Base-by-base conservation (phyloP, 148 eudicot species). In the Polygonum aviculare region DNA sequence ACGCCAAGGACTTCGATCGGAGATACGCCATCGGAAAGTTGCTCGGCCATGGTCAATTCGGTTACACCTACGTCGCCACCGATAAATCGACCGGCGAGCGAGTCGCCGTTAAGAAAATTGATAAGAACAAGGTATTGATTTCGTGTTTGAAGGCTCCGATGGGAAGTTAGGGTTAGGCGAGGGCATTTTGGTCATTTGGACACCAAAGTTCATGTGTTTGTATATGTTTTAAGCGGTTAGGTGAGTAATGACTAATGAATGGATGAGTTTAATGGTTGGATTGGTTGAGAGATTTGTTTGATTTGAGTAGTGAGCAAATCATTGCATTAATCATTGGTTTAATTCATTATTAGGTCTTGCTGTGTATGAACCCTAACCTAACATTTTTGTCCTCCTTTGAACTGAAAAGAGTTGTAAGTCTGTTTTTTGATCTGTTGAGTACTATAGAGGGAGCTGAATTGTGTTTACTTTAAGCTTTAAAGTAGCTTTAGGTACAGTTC, bases 41-140 rank as follows among this genome's bases (percentile, higher is more conserved):
- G 81, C 87, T 94, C 81, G 98, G 98, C 10, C 98, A 92, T 82
- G 98, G 98, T 1, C 98, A 94, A 84, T 92, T 94, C 89, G 98
- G 98, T 39, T 92, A 90, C 77, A 94, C 98, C 1, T 94, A 94
- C 80, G 92, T 89, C 77, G 98, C 98, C 0, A 90, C 87, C 35
- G 88, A 92, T 83, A 87, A 80, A 80, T 82, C 79, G 72, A 87
- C 83, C 78, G 97, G 89, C 12, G 90, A 94, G 83, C 98, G 96
- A 82, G 97, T 94, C 81, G 98, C 98, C 21, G 97, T 94, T 72
- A 94, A 92, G 86, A 94, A 78, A 82, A 92, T 94, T 85, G 97
- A 94, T 74, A 94, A 94, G 85, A 88, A 79, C 40, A 94, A 94
- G 96, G 98, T 94, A 76, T 11, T 22, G 31, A 70, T 15, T 70